A percentile compares a stretch with the other conserved stretches of the same genome.
phyloP scores from a whole-genome alignment of 169 alveolate genomes.

The Ichthyophthirius multifiliis region DNA sequence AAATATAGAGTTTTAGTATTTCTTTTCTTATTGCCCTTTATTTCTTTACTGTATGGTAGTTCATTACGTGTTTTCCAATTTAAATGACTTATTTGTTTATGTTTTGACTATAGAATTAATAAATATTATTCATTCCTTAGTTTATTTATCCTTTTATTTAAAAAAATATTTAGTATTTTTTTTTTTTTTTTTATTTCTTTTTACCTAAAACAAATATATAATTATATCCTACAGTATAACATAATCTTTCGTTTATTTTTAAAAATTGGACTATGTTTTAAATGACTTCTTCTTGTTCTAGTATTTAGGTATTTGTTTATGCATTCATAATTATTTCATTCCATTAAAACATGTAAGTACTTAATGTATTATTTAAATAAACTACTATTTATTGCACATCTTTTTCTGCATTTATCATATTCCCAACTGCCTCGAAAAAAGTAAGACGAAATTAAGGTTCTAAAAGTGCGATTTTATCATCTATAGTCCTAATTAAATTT shows the following conservation, averaged over 20 bases:
- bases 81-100: constrained; percentile 67
- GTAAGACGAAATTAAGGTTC: constrained; percentile 68
- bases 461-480: constrained; percentile 63
- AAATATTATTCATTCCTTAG: constrained; percentile 65
- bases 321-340: not conserved
- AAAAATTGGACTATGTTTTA: not conserved
- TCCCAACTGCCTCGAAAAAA: constrained; percentile 81
- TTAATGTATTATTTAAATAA: not conserved
- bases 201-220: not conserved
- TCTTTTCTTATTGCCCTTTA: constrained; percentile 70
- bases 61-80: constrained; percentile 47
- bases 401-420: constrained; percentile 67
- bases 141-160: constrained; percentile 39
- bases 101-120: constrained; percentile 67
- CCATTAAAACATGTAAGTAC: not conserved
- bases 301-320: not conserved
- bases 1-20: constrained; percentile 61
- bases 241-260: not conserved
- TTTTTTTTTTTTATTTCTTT: no score
- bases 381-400: not conserved
- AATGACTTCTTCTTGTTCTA: not conserved
- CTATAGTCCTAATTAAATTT: constrained; percentile 72
- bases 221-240: not conserved
- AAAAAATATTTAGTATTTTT: not conserved
- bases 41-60: constrained; percentile 44